Evolutionary conservation across 2,329 filamentous ascomycete species (phyloP), one percentile per base, ranked within the genome.

Genomic region (Chaetomiaceae sp.): DNA sequence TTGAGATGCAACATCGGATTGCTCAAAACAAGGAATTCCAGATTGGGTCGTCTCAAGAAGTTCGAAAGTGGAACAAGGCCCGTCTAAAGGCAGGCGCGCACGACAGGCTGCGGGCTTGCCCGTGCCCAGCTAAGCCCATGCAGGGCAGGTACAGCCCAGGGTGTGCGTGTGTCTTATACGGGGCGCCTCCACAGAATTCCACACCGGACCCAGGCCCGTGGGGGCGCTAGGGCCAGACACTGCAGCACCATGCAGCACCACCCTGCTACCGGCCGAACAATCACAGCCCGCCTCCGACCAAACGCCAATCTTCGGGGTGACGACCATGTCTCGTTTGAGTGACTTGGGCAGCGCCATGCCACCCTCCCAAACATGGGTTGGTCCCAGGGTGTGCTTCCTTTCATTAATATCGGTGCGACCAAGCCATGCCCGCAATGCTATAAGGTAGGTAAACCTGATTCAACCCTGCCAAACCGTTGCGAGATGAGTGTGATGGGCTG

Each of bases 331-430:
- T 40, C 50, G 39, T 47, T 40, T 33, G 20, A 58, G 55, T 29
- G 36, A 34, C 38, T 42, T 50, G 54, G 48, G 54, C 54, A 48
- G 44, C 46, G 54, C 57, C 51, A 59, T 59, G 57, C 55, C 54
- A 59, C 57, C 54, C 54, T 50, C 51, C 47, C 29, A 44, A 20
- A 22, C 54, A 53, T 53, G 57, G 54, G 47, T 53, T 49, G 51
- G 42, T 38, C 37, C 56, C 33, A 19, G 54, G 54, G 47, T 54
- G 45, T 51, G 54, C 54, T 52, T 56, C 54, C 51, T 54, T 42
- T 55, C 38, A 54, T 50, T 47, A 52, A 52, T 43, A 31, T 43
- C 31, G 39, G 51, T 40, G 27, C 36, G 23, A 51, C 51, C 37
- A 39, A 44, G 29, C 36, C 37, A 23, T 31, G n/a, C n/a, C n/a